phyloP scores from a whole-genome alignment of 768 basidiomycete species.

The Terana coerulea region DNA sequence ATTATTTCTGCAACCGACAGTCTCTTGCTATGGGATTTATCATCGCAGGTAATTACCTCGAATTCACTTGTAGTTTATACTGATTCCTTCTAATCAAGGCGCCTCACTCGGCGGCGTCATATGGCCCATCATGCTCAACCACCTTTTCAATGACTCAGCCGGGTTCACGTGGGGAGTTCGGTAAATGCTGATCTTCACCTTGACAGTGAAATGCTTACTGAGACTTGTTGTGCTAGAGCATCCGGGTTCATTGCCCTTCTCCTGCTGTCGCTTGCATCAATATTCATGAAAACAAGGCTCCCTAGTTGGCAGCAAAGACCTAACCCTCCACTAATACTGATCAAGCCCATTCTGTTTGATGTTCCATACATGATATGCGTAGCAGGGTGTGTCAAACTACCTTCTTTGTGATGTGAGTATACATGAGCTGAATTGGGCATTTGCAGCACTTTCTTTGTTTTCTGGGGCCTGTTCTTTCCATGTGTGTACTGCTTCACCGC shows the following conservation, averaged over 20 bases:
- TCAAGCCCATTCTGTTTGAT: conserved; percentile 36
- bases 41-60: conserved; percentile 42
- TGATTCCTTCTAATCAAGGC: no score
- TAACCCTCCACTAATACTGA: conserved; percentile 25
- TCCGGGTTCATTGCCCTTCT: conserved; percentile 44
- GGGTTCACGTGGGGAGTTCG: conserved; percentile 30
- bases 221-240: no score
- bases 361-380: conserved; percentile 39
- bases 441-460: conserved; percentile 37
- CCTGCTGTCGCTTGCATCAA: conserved; percentile 40
- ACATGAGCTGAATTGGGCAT: not conserved
- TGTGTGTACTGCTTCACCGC: conserved; percentile 31
- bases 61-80: not conserved
- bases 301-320: conserved; percentile 19
- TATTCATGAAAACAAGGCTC: conserved; percentile 15
- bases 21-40: conserved; percentile 57
- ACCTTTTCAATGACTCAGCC: conserved; percentile 12
- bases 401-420: conserved; percentile 13
- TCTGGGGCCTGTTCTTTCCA: conserved; percentile 51
- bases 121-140: conserved; percentile 25
- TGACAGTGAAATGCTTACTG: no score
- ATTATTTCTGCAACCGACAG: conserved; percentile 22
- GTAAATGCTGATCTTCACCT: no score
- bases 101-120: conserved; percentile 22
- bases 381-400: conserved; percentile 36